Base-by-base conservation (phyloP, 371 early-diverging fungal genomes). In the Mortierella sp. region DNA sequence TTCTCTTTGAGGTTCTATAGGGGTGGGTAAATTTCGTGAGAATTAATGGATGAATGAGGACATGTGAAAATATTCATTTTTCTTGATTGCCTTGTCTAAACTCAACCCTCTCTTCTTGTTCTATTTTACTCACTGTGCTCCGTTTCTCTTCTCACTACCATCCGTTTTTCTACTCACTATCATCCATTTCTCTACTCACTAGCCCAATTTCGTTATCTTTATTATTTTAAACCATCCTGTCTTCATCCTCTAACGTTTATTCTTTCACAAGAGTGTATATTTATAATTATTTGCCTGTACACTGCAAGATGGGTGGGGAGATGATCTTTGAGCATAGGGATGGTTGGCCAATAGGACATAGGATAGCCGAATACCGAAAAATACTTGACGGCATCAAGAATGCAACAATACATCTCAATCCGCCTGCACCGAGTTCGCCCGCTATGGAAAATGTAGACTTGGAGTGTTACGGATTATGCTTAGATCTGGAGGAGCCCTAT, bases 101-200 rank as follows among this genome's bases (percentile, higher is more conserved):
- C n/a, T n/a, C n/a, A n/a, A n/a, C n/a, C n/a, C n/a, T n/a, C n/a
- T n/a, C n/a, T n/a, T n/a, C n/a, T n/a, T 17, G 57, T 49, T 3
- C 22, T 43, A 13, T 62, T 64, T n/a, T 61, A 28, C 47, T 37
- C 65, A 19, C 6, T 42, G 1, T 13, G n/a, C 6, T 15, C 49
- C 9, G 40, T 42, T 34, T 13, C 9, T 67, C 40, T 43, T 57
- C 34, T 22, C 3, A 22, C 32, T 40, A 3, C 61, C 72, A 10
- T 64, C 64, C 19, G 74, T 34, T n/a, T 73, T 59, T 7, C 70
- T 59, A 55, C 74, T 74, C 28, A 79, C 80, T 28, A 74, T 56
- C 70, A 74, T 73, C 60, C 73, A 31, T 3, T 74, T 60, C 40
- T 79, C 56, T 19, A 71, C 73, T 29, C 80, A 74, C 15, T 74